Evolutionary conservation across 768 basidiomycete genomes (phyloP).

Genomic region (Thelephora ganbajun): DNA sequence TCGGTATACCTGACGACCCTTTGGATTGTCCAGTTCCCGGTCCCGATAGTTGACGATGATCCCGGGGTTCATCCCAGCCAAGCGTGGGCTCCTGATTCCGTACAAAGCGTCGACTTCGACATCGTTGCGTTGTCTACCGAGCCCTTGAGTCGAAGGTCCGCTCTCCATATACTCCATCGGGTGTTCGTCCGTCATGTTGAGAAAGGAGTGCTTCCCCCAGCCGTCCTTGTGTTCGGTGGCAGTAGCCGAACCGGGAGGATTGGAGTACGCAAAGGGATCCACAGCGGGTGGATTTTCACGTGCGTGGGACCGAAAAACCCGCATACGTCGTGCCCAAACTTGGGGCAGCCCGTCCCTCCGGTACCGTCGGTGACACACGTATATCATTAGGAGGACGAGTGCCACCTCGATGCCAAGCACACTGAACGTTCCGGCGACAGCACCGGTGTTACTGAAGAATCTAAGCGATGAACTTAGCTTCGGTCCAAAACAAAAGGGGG

Average conservation of each 20-base stretch:
- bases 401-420: constrained; percentile 45
- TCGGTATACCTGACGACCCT: not conserved
- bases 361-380: constrained; percentile 27
- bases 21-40: not conserved
- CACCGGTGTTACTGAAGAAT: constrained; percentile 54
- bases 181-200: too few species aligned
- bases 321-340: not conserved
- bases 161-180: too few species aligned
- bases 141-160: too few species aligned
- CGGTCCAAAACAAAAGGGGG: not conserved
- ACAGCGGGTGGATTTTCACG: not conserved
- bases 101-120: too few species aligned
- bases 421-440: constrained; percentile 64
- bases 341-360: constrained; percentile 9
- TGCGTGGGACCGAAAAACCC: not conserved
- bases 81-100: too few species aligned
- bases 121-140: too few species aligned
- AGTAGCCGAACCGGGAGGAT: not conserved
- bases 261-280: not conserved
- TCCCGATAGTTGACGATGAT: not conserved
- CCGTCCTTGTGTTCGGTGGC: too few species aligned
- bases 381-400: constrained; percentile 28
- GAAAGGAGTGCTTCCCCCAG: not conserved
- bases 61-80: not conserved
- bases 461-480: constrained; percentile 15